Evolutionary conservation across 441 rosid genomes (phyloP), one percentile per base, ranked within the genome.

Genomic region (Erodium chrysanthum): DNA sequence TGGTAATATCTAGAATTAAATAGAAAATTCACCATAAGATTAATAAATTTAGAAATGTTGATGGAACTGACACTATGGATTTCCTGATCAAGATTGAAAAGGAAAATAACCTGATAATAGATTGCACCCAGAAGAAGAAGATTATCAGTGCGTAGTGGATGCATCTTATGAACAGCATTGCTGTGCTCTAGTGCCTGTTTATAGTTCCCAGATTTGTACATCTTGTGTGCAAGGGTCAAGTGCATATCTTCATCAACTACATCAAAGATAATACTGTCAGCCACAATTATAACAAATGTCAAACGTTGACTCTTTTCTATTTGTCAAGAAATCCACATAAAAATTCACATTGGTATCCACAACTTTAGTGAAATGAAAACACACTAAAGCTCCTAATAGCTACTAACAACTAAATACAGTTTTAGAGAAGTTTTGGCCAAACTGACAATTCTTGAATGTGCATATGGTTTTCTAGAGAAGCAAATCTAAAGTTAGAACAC

Each of bases 91-190:
- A 18, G 11, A 7, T 20, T 14, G 3, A n/a, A 54, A 44, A 42
- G 21, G 20, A 60, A 42, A 2, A 66, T 52, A 69, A 95, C 99
- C 97, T 92, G 99, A 78, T 90, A 95, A 80, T 86, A 88, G 37
- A 88, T 86, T 70, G 99, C 99, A 75, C 99, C 99, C 77, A 92
- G 40, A 70, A 95, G 95, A 74, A 95, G 93, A 73, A 95, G 97
- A 74, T 95, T 95, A 81, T 95, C 98, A 14, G 99, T 90, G 15
- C 96, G 92, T 59, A 80, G 74, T 0, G 97, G 88, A 65, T 71
- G 88, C 73, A 88, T 88, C 48, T 89, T 90, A 44, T 95, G 92
- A 74, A 92, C 87, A 74, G 83, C 64, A 80, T 68, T 85, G 85
- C 97, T 90, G 68, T 92, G 89, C 74, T 92, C 97, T 40, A 95